A percentile compares a stretch with the other conserved stretches of the same genome.
Conservation (phyloP, 2,329 filamentous ascomycete species). For the Penicillium sp. region DNA sequence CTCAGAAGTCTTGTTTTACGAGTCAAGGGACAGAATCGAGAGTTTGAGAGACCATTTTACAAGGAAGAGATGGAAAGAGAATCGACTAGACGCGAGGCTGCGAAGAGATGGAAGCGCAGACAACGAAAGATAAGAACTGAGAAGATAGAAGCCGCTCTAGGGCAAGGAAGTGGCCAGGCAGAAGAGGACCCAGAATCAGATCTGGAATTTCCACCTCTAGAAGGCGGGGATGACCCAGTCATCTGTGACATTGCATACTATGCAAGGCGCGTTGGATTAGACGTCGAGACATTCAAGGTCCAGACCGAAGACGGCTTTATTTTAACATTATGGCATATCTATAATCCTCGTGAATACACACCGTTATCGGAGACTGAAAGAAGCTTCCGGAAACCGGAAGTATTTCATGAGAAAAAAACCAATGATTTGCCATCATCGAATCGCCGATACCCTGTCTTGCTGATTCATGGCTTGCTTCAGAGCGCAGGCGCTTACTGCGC, state of each 20-base stretch:
- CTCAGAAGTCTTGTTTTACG: slow-evolving; percentile 49
- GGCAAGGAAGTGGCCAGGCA: slow-evolving; percentile 40
- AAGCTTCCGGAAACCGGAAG: slow-evolving; percentile 53
- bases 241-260: slow-evolving; percentile 81
- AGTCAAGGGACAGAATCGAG: slow-evolving; percentile 58
- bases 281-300: slow-evolving; percentile 76
- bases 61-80: slow-evolving; percentile 65
- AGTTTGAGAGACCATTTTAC: slow-evolving; percentile 63
- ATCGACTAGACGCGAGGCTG: slow-evolving; percentile 54
- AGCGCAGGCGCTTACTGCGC: slow-evolving; percentile 83
- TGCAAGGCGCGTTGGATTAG: slow-evolving; percentile 78
- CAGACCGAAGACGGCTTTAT: slow-evolving; percentile 94
- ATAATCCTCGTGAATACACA: slow-evolving; percentile 71
- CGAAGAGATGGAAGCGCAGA: slow-evolving; percentile 58
- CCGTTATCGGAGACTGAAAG: slow-evolving; percentile 46
- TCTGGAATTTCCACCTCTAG: slow-evolving; percentile 64
- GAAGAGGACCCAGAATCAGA: slow-evolving; percentile 21
- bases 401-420: slow-evolving; percentile 52
- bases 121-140: slow-evolving; percentile 34
- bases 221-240: slow-evolving; percentile 75
- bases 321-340: slow-evolving; percentile 84
- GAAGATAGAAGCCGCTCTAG: slow-evolving; percentile 36
- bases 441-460: slow-evolving; percentile 67
- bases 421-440: slow-evolving; percentile 24
- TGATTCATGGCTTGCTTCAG: slow-evolving; percentile 86